Percentiles rank a stretch among this genome's conserved stretches.
phyloP scores from a whole-genome alignment of 331 rosid genomes.

The Rosa hybrid region DNA sequence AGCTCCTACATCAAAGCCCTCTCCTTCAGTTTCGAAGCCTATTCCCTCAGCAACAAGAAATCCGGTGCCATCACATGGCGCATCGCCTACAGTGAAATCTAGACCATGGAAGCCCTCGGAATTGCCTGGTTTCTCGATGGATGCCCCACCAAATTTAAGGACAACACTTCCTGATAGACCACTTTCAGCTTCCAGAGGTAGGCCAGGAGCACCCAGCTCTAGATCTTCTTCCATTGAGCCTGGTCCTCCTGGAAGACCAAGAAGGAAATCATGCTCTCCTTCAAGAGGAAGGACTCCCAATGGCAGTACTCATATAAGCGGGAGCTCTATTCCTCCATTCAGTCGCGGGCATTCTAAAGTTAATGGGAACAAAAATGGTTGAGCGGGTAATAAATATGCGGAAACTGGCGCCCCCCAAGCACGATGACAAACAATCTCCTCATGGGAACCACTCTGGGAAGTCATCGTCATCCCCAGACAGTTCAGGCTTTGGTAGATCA shows the following conservation, averaged over 20 bases:
- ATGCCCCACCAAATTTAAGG: constrained; percentile 92
- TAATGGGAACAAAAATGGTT: constrained; percentile 91
- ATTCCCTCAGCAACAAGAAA: constrained; percentile 46
- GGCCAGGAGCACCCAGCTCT: constrained; percentile 87
- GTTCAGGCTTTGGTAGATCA: constrained; percentile 90
- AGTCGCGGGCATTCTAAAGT: constrained; percentile 68
- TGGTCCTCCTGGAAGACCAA: constrained; percentile 69
- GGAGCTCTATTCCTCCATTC: constrained; percentile 91
- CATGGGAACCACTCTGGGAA: constrained; percentile 65
- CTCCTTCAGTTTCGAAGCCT: constrained; percentile 61
- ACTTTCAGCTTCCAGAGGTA: constrained; percentile 86
- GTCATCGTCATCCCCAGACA: constrained; percentile 77
- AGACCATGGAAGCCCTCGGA: constrained; percentile 95
- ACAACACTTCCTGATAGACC: constrained; percentile 89
- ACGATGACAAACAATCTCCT: constrained; percentile 76
- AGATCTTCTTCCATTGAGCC: constrained; percentile 95
- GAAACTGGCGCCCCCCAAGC: constrained; percentile 79
- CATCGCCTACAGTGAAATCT: constrained; percentile 82
- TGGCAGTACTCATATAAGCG: constrained; percentile 62
- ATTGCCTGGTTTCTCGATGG: constrained; percentile 93
- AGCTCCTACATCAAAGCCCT: constrained; percentile 49
- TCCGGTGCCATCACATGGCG: constrained; percentile 65
- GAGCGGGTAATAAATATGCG: constrained; percentile 97
- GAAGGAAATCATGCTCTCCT: constrained; percentile 95
- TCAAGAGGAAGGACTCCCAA: constrained; percentile 83